Evolutionary conservation across 176 grass and related monocot genomes (phyloP).

Genomic region (Triticum aestivum): DNA sequence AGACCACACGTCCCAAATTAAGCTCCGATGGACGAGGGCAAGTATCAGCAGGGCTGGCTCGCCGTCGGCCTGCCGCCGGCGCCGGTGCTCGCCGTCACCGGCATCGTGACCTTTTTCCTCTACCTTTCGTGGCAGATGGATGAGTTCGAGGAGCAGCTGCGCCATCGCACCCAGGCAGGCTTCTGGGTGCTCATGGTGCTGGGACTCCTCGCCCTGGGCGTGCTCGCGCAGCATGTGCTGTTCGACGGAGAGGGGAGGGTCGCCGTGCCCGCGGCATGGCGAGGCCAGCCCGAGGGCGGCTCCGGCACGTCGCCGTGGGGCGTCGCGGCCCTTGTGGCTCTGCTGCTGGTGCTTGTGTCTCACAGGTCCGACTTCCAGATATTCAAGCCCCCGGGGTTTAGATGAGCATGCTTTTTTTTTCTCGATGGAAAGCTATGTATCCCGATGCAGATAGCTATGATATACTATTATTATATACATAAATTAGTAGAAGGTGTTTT

Average conservation of each 20-base stretch:
- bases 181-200: slow-evolving; percentile 15
- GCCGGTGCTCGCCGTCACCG: slow-evolving; percentile 1
- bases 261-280: slow-evolving; percentile 13
- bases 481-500: not conserved
- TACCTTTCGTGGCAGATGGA: slow-evolving; percentile 31
- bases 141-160: slow-evolving; percentile 34
- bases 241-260: not conserved
- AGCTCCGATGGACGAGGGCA: not conserved
- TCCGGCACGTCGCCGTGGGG: slow-evolving; percentile 20
- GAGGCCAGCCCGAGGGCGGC: not conserved
- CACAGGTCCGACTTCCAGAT: slow-evolving; percentile 4
- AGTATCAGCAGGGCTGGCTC: not conserved
- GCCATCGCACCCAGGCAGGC: slow-evolving; percentile 3
- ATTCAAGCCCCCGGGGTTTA: not conserved
- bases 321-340: not conserved
- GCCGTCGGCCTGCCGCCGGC: not conserved
- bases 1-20: too few species aligned
- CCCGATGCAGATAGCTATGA: not conserved
- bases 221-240: slow-evolving; percentile 25
- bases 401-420: not conserved
- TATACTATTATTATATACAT: not conserved
- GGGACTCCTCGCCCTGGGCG: not conserved
- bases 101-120: slow-evolving; percentile 28
- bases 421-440: not conserved
- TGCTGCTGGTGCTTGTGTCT: slow-evolving; percentile 26